These are phyloP conservation scores for Waitea zeae DNA, from an alignment of 1,284 basidiomycete species.

Conservation along the genomic window DNA sequence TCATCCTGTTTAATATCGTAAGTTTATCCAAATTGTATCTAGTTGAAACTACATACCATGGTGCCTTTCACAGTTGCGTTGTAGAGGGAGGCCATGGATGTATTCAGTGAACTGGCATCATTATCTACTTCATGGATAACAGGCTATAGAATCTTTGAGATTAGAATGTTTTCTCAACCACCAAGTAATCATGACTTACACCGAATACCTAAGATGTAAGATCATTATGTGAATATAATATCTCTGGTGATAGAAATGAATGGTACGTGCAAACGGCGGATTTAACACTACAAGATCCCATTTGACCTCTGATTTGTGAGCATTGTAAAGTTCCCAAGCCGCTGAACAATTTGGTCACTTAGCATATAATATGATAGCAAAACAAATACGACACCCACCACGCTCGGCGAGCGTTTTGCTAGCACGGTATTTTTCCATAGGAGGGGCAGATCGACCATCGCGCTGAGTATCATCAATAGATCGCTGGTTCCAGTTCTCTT, in stretches of 20 bases:
- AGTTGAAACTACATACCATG: no score
- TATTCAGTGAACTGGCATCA: conserved; percentile 32
- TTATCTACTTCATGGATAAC: conserved; percentile 29
- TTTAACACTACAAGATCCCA: conserved; percentile 42
- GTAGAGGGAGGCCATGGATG: conserved; percentile 22
- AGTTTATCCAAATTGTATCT: no score
- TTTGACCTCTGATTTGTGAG: conserved; percentile 24
- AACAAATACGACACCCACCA: no score
- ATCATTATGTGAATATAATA: neutral
- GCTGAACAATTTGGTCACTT: no score
- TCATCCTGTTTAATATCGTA: conserved; percentile 4
- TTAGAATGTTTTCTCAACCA: neutral
- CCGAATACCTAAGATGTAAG: conserved; percentile 14
- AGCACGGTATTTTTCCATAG: conserved; percentile 29
- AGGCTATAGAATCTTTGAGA: conserved; percentile 14
- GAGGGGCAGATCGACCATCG: conserved; percentile 27
- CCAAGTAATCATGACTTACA: conserved; percentile 9
- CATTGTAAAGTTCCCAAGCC: conserved; percentile 40
- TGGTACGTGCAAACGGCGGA: conserved; percentile 31
- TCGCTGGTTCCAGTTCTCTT: conserved; percentile 50
- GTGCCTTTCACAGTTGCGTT: conserved; percentile 14
- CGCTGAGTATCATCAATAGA: conserved; percentile 33
- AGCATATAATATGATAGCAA: no score
- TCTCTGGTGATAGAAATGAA: neutral
- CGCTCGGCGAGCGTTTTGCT: conserved; percentile 59